Evolutionary conservation across 352 stramenopile genomes (phyloP), one percentile per base, ranked within the genome.

Genomic region (Pythium phragmiticola): DNA sequence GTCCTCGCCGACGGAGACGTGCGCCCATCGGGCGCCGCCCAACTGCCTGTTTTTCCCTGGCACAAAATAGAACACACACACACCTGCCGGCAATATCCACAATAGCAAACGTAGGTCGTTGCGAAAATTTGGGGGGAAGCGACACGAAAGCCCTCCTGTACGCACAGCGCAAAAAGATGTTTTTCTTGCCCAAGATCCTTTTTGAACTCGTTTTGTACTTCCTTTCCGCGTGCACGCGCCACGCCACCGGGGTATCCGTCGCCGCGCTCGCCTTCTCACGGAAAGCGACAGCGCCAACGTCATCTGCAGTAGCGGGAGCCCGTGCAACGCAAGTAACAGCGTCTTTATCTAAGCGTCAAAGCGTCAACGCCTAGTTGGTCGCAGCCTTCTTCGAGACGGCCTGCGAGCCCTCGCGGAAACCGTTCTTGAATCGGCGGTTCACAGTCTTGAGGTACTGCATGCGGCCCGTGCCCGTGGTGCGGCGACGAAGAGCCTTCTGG

Each of bases 381-480:
- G 87, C 87, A 52, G 84, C 84, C 80, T 95, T 95, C 84, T 95
- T 95, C 60, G 87, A 95, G 66, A 92, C 79, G 63, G 87, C 84
- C 51, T 66, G 75, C 70, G 81, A 79, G 41, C 66, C 97, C 85
- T 99, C 97, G 86, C 96, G 90, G 95, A 99, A 99, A 74, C 97
- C 97, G 88, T 99, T 99, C 96, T 99, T 99, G 92, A 99, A 99
- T 72, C 89, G 88, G 77, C 98, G 92, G 67, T 97, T 94, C 75
- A 99, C 88, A 60, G 80, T 98, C 95, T 99, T 99, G 82, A 99
- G 89, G 94, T 99, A 81, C 93, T 79, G 82, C 97, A 99, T 99
- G 74, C 98, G 93, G 71, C 98, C 98, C 59, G 96, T 98, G 68
- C 98, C 97, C 73, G 94, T 87, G 59, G 83, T 99, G 78, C 96